Evolutionary conservation across 179 eudicot species (phyloP), one percentile per base, ranked within the genome.

Genomic region (Amaranthus tricolor): DNA sequence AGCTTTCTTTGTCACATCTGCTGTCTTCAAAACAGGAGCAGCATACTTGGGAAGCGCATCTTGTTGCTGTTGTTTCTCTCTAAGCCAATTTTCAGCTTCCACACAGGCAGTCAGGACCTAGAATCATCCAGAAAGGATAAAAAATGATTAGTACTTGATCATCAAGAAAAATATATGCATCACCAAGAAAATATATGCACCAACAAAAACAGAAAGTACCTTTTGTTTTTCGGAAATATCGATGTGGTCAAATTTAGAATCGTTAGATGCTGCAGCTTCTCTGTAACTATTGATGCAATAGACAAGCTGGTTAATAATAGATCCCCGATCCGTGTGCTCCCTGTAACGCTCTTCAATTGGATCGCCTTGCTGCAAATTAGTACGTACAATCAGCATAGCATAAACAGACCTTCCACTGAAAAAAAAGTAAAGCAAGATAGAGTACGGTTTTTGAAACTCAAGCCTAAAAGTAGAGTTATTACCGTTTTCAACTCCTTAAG

Each of bases 401-500:
- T 10, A 6, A 51, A 19, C 1, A 47, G 15, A 64, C 19, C 57
- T 13, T 62, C 8, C 56, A 45, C 13, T 0, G 6, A 47, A 53
- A 31, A 48, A 5, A 17, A 17, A 21, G 0, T 48, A 5, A 13
- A 13, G 51, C 20, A 19, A 60, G 7, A 16, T 0, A 45, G 40
- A 31, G 40, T 2, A 3, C 40, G 40, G 40, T 31, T 31, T 31
- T 13, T 13, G 40, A 31, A 31, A 21, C 16, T 31, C 70, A 19
- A 61, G 56, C 44, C 54, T 11, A 44, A 31, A 70, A 47, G 52
- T 31, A 64, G n/a, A 53, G 7, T 0, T 24, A 45, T 61, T 73
- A 85, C 97, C 97, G 88, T 92, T 82, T 94, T 92, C 76, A 92
- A 91, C 80, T 94, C 97, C 54, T 94, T 94, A 73, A 94, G 96